A percentile compares a stretch with the other conserved stretches of the same genome.
phyloP scores from a whole-genome alignment of 2,329 filamentous ascomycete species.

The Colletotrichum brevisporum region DNA sequence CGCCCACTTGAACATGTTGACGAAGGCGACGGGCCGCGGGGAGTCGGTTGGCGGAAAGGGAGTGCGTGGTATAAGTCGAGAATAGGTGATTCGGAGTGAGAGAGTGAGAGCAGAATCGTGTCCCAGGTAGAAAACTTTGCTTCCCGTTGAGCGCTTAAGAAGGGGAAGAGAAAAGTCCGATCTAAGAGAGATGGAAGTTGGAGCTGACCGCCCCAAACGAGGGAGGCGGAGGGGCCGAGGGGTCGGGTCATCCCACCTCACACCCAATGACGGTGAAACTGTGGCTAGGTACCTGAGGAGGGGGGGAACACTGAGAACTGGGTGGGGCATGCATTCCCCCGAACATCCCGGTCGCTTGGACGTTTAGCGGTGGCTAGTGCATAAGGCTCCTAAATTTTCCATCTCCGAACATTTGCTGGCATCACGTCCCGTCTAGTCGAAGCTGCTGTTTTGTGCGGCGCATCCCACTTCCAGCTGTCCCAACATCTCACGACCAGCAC shows the following conservation, averaged over 20 bases:
- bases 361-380: constrained; percentile 40
- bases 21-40: constrained; percentile 3
- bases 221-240: constrained; percentile 37
- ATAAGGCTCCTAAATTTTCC: constrained; percentile 40
- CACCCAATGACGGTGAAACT: constrained; percentile 41
- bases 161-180: constrained; percentile 19
- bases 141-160: constrained; percentile 35
- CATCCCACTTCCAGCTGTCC: constrained; percentile 11
- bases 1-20: constrained; percentile 91
- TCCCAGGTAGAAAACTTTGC: constrained; percentile 21
- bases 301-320: background rate
- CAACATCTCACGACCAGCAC: constrained; percentile 10
- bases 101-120: constrained; percentile 25
- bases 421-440: constrained; percentile 17
- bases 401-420: constrained; percentile 27
- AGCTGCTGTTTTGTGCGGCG: constrained; percentile 21
- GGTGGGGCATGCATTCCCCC: constrained; percentile 31
- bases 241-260: constrained; percentile 33
- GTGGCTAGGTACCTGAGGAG: constrained; percentile 29
- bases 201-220: constrained; percentile 38
- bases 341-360: constrained; percentile 40
- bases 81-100: constrained; percentile 2
- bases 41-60: background rate
- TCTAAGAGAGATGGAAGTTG: constrained; percentile 32
- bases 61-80: background rate